These are phyloP conservation scores for Fusarium azukiicola DNA, from an alignment of 2,329 filamentous ascomycete species.

Conservation along the genomic window DNA sequence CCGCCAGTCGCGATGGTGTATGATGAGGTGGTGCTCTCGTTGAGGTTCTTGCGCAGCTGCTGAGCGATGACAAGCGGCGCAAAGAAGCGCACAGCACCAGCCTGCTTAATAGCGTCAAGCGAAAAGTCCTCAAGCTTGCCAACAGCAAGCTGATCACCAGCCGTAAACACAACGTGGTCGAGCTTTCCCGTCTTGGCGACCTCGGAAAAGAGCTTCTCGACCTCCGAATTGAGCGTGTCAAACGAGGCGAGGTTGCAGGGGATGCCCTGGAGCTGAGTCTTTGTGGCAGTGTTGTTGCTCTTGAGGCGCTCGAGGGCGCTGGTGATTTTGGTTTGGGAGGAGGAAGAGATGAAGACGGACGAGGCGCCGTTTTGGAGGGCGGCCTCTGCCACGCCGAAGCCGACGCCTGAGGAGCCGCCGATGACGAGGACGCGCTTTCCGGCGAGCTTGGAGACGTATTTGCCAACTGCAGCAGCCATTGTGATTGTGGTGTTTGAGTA, in stretches of 20 bases:
- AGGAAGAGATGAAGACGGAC: constrained; percentile 44
- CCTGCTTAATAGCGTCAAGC: constrained; percentile 34
- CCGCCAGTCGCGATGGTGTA: constrained; percentile 46
- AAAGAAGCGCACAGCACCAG: constrained; percentile 47
- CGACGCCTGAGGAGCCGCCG: constrained; percentile 47
- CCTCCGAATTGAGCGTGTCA: constrained; percentile 32
- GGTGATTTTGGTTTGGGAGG: constrained; percentile 33
- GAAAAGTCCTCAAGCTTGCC: constrained; percentile 43
- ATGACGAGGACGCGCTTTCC: constrained; percentile 50
- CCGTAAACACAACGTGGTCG: constrained; percentile 48
- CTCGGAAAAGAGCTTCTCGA: constrained; percentile 42
- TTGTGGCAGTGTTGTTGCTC: constrained; percentile 35
- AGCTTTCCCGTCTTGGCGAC: constrained; percentile 40
- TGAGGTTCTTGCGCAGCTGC: constrained; percentile 43
- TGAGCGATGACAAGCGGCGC: constrained; percentile 45
- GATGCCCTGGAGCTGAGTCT: constrained; percentile 41
- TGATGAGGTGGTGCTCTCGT: constrained; percentile 35
- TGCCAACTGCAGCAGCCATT: constrained; percentile 41
- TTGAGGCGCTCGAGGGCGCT: constrained; percentile 41
- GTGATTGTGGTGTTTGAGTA: neutral
- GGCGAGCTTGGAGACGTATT: constrained; percentile 47
- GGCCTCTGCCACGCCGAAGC: constrained; percentile 48
- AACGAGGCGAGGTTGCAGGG: constrained; percentile 41
- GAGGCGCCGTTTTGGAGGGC: constrained; percentile 43
- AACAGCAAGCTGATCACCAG: constrained; percentile 40